Conservation (phyloP, 306 rosid genomes). For the Abrus precatorius region DNA sequence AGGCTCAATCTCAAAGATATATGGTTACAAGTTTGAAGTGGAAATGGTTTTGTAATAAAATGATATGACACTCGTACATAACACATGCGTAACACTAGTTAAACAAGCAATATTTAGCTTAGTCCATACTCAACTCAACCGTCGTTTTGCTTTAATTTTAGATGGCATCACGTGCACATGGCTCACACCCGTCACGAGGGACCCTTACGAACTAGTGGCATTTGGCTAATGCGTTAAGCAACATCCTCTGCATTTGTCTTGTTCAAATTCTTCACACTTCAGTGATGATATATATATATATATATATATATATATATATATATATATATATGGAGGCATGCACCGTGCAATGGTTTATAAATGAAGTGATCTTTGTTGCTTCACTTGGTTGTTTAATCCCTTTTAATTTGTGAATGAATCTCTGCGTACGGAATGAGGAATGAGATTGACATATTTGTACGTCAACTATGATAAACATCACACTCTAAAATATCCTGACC, state of each 20-base stretch:
- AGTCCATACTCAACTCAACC: constrained; percentile 55
- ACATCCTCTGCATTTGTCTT: constrained; percentile 58
- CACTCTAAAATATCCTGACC: constrained; percentile 43
- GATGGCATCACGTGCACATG: constrained; percentile 54
- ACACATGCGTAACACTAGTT: constrained; percentile 37
- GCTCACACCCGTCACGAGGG: constrained; percentile 54
- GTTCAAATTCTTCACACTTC: constrained; percentile 35
- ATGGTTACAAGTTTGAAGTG: constrained; percentile 23
- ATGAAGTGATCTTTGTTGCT: constrained; percentile 54
- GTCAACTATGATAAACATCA: constrained; percentile 48
- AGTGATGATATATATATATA: background rate
- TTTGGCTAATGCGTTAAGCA: constrained; percentile 66
- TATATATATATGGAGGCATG: constrained; percentile 3
- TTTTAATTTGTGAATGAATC: constrained; percentile 35
- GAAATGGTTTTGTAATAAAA: constrained; percentile 20
- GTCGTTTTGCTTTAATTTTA: constrained; percentile 43
- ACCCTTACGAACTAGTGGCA: constrained; percentile 53
- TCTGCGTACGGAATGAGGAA: constrained; percentile 62
- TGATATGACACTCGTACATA: constrained; percentile 10
- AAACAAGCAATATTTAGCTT: constrained; percentile 53
- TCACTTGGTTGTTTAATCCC: constrained; percentile 45
- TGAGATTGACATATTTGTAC: constrained; percentile 60
- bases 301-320: constrained; percentile 10
- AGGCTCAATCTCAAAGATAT: background rate
- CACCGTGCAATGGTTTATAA: constrained; percentile 51